Percentiles rank a stretch among this genome's conserved stretches.
These are phyloP conservation scores for Saraca asoca DNA, from an alignment of 331 rosid genomes.

Conservation along the genomic window DNA sequence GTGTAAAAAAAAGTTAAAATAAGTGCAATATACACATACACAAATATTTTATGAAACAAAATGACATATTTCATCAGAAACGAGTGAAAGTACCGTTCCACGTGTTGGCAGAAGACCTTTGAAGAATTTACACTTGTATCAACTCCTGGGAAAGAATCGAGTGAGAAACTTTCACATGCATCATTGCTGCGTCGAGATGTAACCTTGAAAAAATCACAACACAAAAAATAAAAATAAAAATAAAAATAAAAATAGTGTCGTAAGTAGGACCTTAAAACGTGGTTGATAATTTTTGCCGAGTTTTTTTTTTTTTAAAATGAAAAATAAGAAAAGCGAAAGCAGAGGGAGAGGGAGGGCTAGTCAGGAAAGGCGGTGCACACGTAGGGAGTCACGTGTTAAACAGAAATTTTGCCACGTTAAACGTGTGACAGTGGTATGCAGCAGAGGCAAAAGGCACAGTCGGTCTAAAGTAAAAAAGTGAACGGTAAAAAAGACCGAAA, in stretches of 20 bases:
- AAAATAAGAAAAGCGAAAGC: too few relatives aligned
- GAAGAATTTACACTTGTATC: neutral
- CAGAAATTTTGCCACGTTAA: constrained; percentile 37
- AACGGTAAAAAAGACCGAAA: neutral
- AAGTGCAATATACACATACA: too few relatives aligned
- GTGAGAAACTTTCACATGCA: too few relatives aligned
- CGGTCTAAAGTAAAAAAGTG: neutral
- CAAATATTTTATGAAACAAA: neutral
- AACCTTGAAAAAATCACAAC: too few relatives aligned
- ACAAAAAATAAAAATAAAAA: neutral
- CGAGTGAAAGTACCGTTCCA: constrained; percentile 5
- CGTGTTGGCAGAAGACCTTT: neutral
- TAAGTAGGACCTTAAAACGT: neutral
- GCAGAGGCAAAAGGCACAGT: constrained; percentile 2
- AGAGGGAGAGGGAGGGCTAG: too few relatives aligned
- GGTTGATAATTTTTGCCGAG: neutral
- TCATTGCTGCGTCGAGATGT: too few relatives aligned
- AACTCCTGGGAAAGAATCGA: too few relatives aligned
- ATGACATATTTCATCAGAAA: neutral
- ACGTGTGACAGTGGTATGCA: constrained; percentile 37
- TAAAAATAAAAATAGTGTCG: neutral
- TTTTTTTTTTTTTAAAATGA: neutral
- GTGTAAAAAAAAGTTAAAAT: too few relatives aligned
- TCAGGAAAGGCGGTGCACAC: neutral
- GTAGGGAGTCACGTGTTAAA: constrained; percentile 38